Evolutionary conservation across 805 yeast genomes (phyloP).

Genomic region (Jamesozyma lodderae): DNA sequence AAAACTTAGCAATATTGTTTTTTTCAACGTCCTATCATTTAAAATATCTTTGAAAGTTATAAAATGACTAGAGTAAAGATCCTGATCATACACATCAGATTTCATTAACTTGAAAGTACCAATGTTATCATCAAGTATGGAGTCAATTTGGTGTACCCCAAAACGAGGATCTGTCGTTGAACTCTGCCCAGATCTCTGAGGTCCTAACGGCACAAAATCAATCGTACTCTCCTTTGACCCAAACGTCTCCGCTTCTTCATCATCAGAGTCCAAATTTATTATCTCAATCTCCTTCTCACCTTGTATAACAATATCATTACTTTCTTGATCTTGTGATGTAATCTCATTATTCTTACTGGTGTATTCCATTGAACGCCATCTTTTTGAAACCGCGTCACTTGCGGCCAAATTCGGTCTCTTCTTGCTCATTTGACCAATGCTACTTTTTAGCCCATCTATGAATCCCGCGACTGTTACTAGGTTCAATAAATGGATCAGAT

Average conservation of each 20-base stretch:
- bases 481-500: no score
- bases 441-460: no score
- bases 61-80: conserved; percentile 13
- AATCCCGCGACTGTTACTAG: no score
- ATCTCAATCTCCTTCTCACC: no score
- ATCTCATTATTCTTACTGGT: background rate
- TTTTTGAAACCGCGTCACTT: background rate
- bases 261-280: no score
- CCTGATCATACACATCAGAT: conserved; percentile 18
- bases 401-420: background rate
- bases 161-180: background rate
- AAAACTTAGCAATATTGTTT: conserved; percentile 42
- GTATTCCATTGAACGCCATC: background rate
- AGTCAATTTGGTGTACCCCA: background rate
- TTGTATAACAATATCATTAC: no score
- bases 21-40: conserved; percentile 29
- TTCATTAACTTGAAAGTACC: conserved; percentile 16
- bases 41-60: conserved; percentile 26
- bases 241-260: no score
- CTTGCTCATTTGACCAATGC: no score
- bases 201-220: no score
- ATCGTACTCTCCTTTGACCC: no score
- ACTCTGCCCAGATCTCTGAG: no score
- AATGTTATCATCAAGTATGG: background rate
- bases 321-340: no score